A percentile compares a stretch with the other conserved stretches of the same genome.
Conservation (phyloP, 345 rosid genomes). For the Sisymbrium irio region DNA sequence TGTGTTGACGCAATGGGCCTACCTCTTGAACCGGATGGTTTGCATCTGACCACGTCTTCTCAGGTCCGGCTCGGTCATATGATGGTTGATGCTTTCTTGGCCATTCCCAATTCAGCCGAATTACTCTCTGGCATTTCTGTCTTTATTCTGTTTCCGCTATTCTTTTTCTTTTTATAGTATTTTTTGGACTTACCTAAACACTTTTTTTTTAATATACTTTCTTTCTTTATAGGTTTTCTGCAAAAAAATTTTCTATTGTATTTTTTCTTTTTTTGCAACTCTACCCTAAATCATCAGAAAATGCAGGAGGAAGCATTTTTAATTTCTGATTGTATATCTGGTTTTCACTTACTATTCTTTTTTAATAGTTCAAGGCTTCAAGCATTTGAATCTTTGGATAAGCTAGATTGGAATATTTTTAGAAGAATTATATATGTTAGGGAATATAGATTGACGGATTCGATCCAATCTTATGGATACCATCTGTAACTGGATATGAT, state of each 20-base stretch:
- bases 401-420: background rate
- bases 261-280: too few relatives aligned
- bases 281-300: too few relatives aligned
- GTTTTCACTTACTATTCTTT: too few relatives aligned
- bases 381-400: background rate
- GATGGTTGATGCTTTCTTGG: constrained; percentile 56
- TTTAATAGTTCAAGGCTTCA: background rate
- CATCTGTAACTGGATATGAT: background rate
- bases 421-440: background rate
- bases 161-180: background rate
- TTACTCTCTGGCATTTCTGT: constrained; percentile 13
- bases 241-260: too few relatives aligned
- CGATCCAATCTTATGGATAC: constrained; percentile 4
- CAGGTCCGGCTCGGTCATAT: constrained; percentile 67
- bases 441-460: background rate
- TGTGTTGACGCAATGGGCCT: constrained; percentile 76
- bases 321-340: too few relatives aligned
- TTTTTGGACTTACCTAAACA: background rate
- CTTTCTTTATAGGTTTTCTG: background rate
- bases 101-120: constrained; percentile 26
- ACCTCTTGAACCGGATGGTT: constrained; percentile 58
- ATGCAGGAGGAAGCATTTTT: too few relatives aligned
- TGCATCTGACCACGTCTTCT: constrained; percentile 69
- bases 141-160: background rate
- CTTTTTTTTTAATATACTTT: background rate